phyloP scores from a whole-genome alignment of 2,329 filamentous ascomycete genomes.

The Diaporthe amygdali region DNA sequence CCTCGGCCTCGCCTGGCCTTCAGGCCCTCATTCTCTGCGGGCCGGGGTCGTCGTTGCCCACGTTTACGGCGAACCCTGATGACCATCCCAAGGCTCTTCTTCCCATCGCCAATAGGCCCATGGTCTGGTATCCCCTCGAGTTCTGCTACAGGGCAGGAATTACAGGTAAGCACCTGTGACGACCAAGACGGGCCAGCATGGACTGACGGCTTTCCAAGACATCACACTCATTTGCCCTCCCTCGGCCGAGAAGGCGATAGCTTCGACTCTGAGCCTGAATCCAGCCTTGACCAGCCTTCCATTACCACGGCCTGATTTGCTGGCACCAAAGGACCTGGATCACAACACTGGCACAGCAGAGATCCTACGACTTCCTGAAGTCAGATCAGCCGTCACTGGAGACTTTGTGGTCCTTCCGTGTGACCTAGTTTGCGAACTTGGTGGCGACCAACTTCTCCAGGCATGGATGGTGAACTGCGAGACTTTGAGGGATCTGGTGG shows the following conservation, averaged over 20 bases:
- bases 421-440: constrained; percentile 89
- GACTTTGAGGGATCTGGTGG: constrained; percentile 67
- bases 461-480: constrained; percentile 90
- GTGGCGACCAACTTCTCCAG: constrained; percentile 81
- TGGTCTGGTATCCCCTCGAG: constrained; percentile 89
- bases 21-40: constrained; percentile 85
- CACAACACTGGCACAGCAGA: constrained; percentile 90
- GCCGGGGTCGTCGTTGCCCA: constrained; percentile 80
- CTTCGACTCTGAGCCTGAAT: constrained; percentile 75
- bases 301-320: constrained; percentile 73
- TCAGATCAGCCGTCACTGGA: constrained; percentile 76
- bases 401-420: constrained; percentile 94
- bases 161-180: constrained; percentile 58
- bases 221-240: constrained; percentile 69
- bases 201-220: constrained; percentile 43
- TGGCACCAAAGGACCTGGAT: constrained; percentile 77
- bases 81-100: constrained; percentile 83
- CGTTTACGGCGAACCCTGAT: constrained; percentile 80
- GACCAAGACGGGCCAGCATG: background rate
- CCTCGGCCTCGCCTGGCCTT: constrained; percentile 76
- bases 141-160: constrained; percentile 85
- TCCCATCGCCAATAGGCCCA: constrained; percentile 82
- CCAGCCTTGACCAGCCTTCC: constrained; percentile 78
- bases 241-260: constrained; percentile 70
- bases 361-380: constrained; percentile 82